Percentiles rank a stretch among this genome's conserved stretches.
These are phyloP conservation scores for Puccinia hordei DNA, from an alignment of 1,284 basidiomycete species.

Conservation along the genomic window DNA sequence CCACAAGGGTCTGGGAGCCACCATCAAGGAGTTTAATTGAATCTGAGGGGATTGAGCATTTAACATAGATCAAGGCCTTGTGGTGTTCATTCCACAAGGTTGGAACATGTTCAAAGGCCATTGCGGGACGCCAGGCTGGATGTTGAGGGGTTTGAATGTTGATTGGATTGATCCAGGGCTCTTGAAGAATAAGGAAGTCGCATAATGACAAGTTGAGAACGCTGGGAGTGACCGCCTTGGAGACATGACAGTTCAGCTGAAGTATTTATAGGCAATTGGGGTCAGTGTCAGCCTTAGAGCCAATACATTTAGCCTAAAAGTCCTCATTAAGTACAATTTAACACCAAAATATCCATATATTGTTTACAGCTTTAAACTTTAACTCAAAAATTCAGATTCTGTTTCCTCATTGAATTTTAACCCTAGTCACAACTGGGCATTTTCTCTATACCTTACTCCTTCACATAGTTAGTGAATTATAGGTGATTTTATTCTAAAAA, in stretches of 20 bases:
- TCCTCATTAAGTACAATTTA: no score
- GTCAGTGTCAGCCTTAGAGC: no score
- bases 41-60: not conserved
- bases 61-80: no score
- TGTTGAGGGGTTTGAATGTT: not conserved
- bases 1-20: not conserved
- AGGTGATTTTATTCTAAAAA: no score
- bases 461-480: no score
- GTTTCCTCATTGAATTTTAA: no score
- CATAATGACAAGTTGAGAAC: not conserved
- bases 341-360: no score
- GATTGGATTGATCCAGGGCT: constrained; percentile 16
- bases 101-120: not conserved
- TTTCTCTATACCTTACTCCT: no score
- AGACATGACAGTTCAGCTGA: constrained; percentile 19
- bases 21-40: not conserved
- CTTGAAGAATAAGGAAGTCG: not conserved
- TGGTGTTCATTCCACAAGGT: not conserved
- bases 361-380: no score
- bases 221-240: not conserved
- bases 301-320: no score
- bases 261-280: not conserved
- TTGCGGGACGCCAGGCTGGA: not conserved
- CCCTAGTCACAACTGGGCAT: no score
- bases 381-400: no score